These are phyloP conservation scores for Zelonia costaricensis DNA, from an alignment of 208 protist genomes.

Conservation along the genomic window DNA sequence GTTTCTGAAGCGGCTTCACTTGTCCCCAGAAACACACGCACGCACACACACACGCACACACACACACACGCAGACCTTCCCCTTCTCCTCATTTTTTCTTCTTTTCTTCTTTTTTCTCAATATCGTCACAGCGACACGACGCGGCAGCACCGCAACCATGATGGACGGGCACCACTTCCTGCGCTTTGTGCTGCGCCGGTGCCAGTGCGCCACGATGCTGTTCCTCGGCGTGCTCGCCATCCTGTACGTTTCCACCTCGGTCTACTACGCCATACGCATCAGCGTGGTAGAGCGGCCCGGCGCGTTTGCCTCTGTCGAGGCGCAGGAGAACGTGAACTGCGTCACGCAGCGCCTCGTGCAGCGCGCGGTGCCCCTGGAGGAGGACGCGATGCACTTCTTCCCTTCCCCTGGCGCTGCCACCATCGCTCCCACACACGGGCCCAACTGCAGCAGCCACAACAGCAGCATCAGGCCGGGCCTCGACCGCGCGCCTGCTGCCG, in stretches of 20 bases:
- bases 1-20: too few relatives aligned
- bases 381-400: too few relatives aligned
- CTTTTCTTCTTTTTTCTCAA: not conserved
- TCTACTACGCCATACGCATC: slow-evolving; percentile 31
- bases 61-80: not conserved
- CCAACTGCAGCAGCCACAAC: too few relatives aligned
- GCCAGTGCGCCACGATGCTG: slow-evolving; percentile 6
- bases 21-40: not conserved
- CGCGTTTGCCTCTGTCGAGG: not conserved
- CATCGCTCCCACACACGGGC: too few relatives aligned
- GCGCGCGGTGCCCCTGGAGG: too few relatives aligned
- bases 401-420: too few relatives aligned
- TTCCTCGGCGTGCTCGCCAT: slow-evolving; percentile 8
- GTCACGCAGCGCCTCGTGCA: not conserved
- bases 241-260: slow-evolving; percentile 11
- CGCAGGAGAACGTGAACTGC: not conserved
- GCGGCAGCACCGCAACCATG: too few relatives aligned
- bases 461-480: too few relatives aligned
- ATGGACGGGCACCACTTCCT: not conserved
- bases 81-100: not conserved
- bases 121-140: not conserved
- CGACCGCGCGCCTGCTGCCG: too few relatives aligned
- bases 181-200: slow-evolving; percentile 19
- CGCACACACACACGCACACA: not conserved
- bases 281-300: slow-evolving; percentile 6